A percentile compares a stretch with the other conserved stretches of the same genome.
These are phyloP conservation scores for Amphichorda felina DNA, from an alignment of 2,329 filamentous ascomycete genomes.

Conservation along the genomic window DNA sequence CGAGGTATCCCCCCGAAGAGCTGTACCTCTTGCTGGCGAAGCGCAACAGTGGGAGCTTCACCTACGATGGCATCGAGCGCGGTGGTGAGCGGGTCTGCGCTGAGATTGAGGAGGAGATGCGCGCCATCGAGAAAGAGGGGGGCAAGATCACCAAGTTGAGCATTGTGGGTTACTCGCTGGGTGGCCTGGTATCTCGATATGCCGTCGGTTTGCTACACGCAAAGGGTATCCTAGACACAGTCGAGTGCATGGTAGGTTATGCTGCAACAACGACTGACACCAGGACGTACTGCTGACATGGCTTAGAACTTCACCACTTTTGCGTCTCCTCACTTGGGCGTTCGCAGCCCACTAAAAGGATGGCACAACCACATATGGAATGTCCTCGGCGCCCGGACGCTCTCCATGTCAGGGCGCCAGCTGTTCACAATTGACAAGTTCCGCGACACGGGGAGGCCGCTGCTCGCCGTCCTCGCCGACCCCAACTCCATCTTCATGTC, in stretches of 20 bases:
- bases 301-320: conserved; percentile 82
- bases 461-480: conserved; percentile 74
- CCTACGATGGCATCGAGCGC: conserved; percentile 58
- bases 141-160: conserved; percentile 71
- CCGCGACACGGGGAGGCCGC: conserved; percentile 66
- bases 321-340: conserved; percentile 73
- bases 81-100: conserved; percentile 55
- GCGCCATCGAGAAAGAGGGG: conserved; percentile 45
- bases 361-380: conserved; percentile 64
- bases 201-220: conserved; percentile 74
- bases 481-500: conserved; percentile 76
- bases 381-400: conserved; percentile 64
- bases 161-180: conserved; percentile 80
- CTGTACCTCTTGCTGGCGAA: conserved; percentile 62
- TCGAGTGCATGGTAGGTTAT: conserved; percentile 59
- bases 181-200: conserved; percentile 78
- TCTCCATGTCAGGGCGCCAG: conserved; percentile 77
- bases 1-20: conserved; percentile 46
- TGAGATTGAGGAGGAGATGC: conserved; percentile 55
- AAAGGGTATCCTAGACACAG: conserved; percentile 64
- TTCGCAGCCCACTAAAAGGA: conserved; percentile 56
- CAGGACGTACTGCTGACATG: background rate
- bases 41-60: conserved; percentile 61
- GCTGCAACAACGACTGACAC: too few species aligned
- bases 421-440: conserved; percentile 82